Percentiles rank a stretch among this genome's conserved stretches.
These are phyloP conservation scores for Penicillium sp. DNA, from an alignment of 2,329 filamentous ascomycete species.

Conservation along the genomic window DNA sequence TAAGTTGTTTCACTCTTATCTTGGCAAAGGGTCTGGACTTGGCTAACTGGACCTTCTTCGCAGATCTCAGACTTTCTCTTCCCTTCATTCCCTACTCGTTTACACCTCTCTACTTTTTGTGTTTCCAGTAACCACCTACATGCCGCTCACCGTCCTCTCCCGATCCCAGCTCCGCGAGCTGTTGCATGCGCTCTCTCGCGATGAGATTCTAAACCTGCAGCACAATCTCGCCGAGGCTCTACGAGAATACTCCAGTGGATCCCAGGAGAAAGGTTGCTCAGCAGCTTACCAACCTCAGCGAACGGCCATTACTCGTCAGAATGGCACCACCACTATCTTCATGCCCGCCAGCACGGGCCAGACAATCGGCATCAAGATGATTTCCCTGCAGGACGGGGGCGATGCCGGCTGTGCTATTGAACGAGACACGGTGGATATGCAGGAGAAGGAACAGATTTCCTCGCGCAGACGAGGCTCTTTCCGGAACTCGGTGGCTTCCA, in stretches of 20 bases:
- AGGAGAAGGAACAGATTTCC: constrained; percentile 16
- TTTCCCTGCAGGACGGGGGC: constrained; percentile 50
- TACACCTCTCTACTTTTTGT: background rate
- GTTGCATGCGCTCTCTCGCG: constrained; percentile 54
- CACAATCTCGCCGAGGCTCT: constrained; percentile 58
- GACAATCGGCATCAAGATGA: constrained; percentile 63
- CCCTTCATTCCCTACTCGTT: background rate
- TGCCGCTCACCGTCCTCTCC: constrained; percentile 61
- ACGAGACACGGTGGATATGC: constrained; percentile 23
- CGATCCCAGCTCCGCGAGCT: constrained; percentile 56
- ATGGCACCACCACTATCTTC: constrained; percentile 63
- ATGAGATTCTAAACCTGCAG: constrained; percentile 59
- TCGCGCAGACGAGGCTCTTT: constrained; percentile 19
- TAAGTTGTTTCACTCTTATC: constrained; percentile 2
- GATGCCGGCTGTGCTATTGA: constrained; percentile 34
- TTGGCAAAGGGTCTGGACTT: constrained; percentile 2
- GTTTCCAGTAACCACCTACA: constrained; percentile 26
- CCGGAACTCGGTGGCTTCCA: constrained; percentile 35
- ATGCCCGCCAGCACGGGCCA: constrained; percentile 64
- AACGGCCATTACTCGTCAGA: constrained; percentile 58
- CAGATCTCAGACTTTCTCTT: constrained; percentile 4
- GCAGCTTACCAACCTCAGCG: constrained; percentile 61
- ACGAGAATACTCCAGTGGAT: constrained; percentile 63
- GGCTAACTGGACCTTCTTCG: constrained; percentile 6
- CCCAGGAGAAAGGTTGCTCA: constrained; percentile 57